Conservation (phyloP, 192 early-diverging fungal species). For the Rhizophagus clarus region DNA sequence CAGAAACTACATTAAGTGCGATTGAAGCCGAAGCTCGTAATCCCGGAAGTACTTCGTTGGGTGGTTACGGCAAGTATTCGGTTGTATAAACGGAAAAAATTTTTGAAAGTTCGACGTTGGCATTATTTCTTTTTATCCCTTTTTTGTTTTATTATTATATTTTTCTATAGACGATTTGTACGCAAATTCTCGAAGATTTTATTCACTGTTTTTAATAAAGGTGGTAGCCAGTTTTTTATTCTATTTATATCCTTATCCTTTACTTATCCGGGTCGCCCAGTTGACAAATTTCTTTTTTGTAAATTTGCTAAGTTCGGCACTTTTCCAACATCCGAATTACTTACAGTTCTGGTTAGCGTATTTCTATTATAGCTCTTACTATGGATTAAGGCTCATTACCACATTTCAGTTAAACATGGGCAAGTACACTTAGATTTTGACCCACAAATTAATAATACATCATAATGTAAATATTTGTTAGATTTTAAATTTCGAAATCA, state of each 20-base stretch:
- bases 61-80: slow-evolving; percentile 48
- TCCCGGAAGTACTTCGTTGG: slow-evolving; percentile 47
- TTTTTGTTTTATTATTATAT: slow-evolving; percentile 7
- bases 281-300: slow-evolving; percentile 23
- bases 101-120: background rate
- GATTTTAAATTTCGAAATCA: background rate
- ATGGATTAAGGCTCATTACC: background rate
- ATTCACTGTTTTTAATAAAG: slow-evolving; percentile 32
- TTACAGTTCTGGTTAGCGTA: slow-evolving; percentile 15
- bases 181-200: slow-evolving; percentile 22
- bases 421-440: background rate
- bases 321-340: slow-evolving; percentile 5
- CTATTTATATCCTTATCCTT: slow-evolving; percentile 1
- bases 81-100: slow-evolving; percentile 41
- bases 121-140: slow-evolving; percentile 23
- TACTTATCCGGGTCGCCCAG: background rate
- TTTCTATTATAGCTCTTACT: background rate
- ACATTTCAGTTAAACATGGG: background rate
- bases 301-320: slow-evolving; percentile 15
- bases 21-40: slow-evolving; percentile 68
- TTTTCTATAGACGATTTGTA: slow-evolving; percentile 11
- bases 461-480: background rate
- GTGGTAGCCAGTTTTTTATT: slow-evolving; percentile 17
- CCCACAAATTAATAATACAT: background rate
- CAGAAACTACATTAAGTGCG: slow-evolving; percentile 78